Percentiles rank a stretch among this genome's conserved stretches.
These are phyloP conservation scores for Penicillium sp. DNA, from an alignment of 2,329 filamentous ascomycete genomes.

Conservation along the genomic window DNA sequence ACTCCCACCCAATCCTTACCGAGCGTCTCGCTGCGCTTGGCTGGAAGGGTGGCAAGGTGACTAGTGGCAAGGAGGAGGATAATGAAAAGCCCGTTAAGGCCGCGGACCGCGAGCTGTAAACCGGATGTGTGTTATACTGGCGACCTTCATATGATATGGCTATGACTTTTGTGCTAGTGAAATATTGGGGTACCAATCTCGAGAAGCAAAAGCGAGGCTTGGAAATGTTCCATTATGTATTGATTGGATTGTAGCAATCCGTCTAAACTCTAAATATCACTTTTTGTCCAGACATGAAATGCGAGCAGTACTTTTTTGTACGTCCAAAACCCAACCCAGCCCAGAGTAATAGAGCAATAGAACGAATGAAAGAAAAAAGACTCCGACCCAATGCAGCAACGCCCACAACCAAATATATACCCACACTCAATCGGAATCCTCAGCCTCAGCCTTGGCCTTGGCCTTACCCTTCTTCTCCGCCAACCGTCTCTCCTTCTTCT, in stretches of 20 bases:
- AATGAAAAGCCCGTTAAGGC: conserved; percentile 64
- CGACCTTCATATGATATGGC: neutral
- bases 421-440: conserved; percentile 23
- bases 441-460: conserved; percentile 29
- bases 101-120: conserved; percentile 71
- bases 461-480: conserved; percentile 44
- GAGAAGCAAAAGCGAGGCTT: neutral
- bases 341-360: conserved; percentile 9
- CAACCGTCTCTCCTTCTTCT: conserved; percentile 54
- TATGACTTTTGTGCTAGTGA: neutral
- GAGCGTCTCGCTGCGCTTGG: conserved; percentile 88
- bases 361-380: conserved; percentile 15
- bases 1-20: conserved; percentile 92
- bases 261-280: conserved; percentile 11
- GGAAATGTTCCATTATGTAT: conserved; percentile 9
- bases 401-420: conserved; percentile 19
- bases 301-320: conserved; percentile 10
- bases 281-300: conserved; percentile 23
- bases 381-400: conserved; percentile 29
- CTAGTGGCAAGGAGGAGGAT: conserved; percentile 51
- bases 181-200: neutral
- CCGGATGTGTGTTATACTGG: neutral
- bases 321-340: conserved; percentile 5
- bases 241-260: conserved; percentile 9
- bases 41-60: conserved; percentile 65